Conservation (phyloP, 164 flowering plant species). For the Liriodendron chinense region DNA sequence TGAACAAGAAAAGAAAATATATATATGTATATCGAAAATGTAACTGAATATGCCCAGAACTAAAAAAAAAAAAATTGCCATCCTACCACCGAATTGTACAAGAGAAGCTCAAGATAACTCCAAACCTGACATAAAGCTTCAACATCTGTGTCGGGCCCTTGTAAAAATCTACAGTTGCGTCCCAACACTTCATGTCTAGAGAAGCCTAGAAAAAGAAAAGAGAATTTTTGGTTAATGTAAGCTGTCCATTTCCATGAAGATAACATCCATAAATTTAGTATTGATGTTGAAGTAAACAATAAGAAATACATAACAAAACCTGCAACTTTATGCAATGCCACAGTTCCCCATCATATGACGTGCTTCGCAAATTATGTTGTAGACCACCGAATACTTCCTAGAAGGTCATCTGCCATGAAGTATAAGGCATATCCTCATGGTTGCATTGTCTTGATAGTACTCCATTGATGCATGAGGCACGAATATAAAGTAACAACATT, state of each 20-base stretch:
- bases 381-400: too few species aligned
- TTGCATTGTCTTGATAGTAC: neutral
- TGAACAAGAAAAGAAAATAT: slow-evolving; percentile 3
- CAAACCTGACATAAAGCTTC: slow-evolving; percentile 48
- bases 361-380: neutral
- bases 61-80: neutral
- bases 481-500: too few species aligned
- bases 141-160: slow-evolving; percentile 66
- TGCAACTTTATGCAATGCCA: neutral
- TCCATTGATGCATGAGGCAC: too few species aligned
- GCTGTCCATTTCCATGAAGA: neutral
- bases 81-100: neutral
- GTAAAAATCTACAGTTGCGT: slow-evolving; percentile 64
- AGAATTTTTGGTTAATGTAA: neutral
- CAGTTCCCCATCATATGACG: neutral
- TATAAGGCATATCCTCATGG: neutral
- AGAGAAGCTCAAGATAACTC: neutral
- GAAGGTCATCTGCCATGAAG: too few species aligned
- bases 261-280: neutral
- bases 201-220: slow-evolving; percentile 49
- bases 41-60: neutral
- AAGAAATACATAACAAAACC: neutral
- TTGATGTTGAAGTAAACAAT: neutral
- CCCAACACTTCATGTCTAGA: slow-evolving; percentile 81
- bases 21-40: neutral